Conservation (phyloP, 495 filamentous ascomycete species). For the Venustampulla echinocandica region DNA sequence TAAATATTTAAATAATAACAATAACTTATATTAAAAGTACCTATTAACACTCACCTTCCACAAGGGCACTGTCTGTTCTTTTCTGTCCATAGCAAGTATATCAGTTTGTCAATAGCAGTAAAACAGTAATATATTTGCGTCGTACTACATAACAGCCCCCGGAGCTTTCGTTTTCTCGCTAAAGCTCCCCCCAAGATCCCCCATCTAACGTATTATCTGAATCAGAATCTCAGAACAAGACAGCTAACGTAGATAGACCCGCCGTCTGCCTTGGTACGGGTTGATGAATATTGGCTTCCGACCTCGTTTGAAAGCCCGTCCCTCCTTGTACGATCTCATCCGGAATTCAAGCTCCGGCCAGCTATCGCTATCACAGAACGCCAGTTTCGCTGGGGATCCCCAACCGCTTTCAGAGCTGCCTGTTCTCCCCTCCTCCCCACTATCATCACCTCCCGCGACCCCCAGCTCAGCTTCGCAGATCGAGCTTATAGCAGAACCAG, state of each 20-base stretch:
- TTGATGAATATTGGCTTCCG: conserved; percentile 43
- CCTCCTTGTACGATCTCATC: conserved; percentile 56
- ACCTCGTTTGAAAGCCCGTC: conserved; percentile 49
- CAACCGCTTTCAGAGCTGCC: conserved; percentile 16
- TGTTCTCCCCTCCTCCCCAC: conserved; percentile 14
- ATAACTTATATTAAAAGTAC: too few relatives aligned
- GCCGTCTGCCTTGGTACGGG: too few relatives aligned
- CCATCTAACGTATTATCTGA: too few relatives aligned
- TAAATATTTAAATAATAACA: too few relatives aligned
- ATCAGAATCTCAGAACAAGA: too few relatives aligned
- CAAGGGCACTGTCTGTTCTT: too few relatives aligned
- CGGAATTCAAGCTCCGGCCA: conserved; percentile 31
- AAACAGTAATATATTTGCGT: too few relatives aligned
- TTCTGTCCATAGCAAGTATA: too few relatives aligned
- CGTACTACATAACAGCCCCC: too few relatives aligned
- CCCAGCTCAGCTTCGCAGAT: not conserved
- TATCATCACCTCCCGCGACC: conserved; percentile 6
- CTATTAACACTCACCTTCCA: too few relatives aligned
- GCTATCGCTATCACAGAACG: conserved; percentile 12
- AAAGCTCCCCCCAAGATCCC: conserved; percentile 10
- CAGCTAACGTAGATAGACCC: too few relatives aligned
- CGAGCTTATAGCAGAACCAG: not conserved
- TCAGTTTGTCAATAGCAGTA: too few relatives aligned
- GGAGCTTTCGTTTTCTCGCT: conserved; percentile 9
- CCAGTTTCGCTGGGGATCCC: conserved; percentile 9